Evolutionary conservation across 2,329 filamentous ascomycete genomes (phyloP).

Genomic region (Madurella mycetomatis): DNA sequence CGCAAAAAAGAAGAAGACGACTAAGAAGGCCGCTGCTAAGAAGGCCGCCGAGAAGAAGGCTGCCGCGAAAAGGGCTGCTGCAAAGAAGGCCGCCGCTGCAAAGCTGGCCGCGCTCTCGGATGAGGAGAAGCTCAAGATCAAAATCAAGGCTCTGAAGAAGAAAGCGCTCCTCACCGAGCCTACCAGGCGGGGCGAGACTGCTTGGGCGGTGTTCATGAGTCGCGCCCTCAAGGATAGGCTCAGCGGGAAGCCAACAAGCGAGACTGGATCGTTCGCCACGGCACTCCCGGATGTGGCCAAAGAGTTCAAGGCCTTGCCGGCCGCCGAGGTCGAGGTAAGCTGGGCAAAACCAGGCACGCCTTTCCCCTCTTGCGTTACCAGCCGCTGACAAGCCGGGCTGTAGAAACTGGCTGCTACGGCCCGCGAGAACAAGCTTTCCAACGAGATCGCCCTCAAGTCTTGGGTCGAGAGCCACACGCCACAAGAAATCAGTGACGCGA

Average conservation of each 20-base stretch:
- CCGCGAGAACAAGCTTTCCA: conserved; percentile 39
- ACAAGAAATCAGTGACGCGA: conserved; percentile 41
- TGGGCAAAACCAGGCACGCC: conserved; percentile 22
- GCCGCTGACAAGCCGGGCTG: neutral
- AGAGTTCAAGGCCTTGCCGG: conserved; percentile 38
- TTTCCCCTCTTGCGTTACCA: neutral
- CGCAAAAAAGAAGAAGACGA: no score
- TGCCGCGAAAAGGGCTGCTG: conserved; percentile 18
- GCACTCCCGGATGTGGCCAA: conserved; percentile 20
- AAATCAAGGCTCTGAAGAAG: conserved; percentile 37
- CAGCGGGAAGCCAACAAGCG: neutral
- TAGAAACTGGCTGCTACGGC: conserved; percentile 36
- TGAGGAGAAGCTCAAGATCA: conserved; percentile 31
- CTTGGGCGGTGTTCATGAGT: conserved; percentile 38
- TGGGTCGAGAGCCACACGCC: conserved; percentile 46
- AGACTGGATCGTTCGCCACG: no score
- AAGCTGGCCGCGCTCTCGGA: conserved; percentile 25
- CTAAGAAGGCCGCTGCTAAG: conserved; percentile 28
- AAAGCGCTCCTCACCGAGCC: conserved; percentile 40
- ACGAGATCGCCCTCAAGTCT: conserved; percentile 37
- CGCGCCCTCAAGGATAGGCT: conserved; percentile 28
- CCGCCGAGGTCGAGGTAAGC: conserved; percentile 43
- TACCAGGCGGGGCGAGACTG: conserved; percentile 27
- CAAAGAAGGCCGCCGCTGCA: neutral
- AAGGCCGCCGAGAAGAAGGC: conserved; percentile 26